Percentiles rank a stretch among this genome's conserved stretches.
Conservation (phyloP, 345 rosid genomes). For the Rhodomyrtus tomentosa region DNA sequence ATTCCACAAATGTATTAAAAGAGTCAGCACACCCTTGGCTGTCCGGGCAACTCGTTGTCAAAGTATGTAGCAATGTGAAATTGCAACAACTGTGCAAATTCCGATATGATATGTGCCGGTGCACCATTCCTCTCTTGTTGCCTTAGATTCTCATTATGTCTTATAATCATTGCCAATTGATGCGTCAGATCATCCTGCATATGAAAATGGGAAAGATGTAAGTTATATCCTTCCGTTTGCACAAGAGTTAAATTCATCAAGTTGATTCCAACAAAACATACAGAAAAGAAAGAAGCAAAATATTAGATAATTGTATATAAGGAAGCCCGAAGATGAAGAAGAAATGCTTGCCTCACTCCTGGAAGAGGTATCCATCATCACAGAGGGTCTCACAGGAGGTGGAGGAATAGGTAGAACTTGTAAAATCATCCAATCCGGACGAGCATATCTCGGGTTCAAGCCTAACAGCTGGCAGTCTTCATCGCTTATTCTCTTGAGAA, state of each 20-base stretch:
- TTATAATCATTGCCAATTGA: slow-evolving; percentile 83
- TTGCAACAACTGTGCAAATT: slow-evolving; percentile 89
- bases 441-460: slow-evolving; percentile 87
- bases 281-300: background rate
- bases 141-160: slow-evolving; percentile 86
- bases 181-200: slow-evolving; percentile 88
- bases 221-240: background rate
- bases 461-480: slow-evolving; percentile 82
- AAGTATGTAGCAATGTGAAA: slow-evolving; percentile 90
- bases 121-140: slow-evolving; percentile 89
- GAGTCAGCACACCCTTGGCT: slow-evolving; percentile 66
- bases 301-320: background rate
- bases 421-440: slow-evolving; percentile 98
- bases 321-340: background rate
- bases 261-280: background rate
- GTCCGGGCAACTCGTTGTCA: slow-evolving; percentile 97
- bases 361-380: slow-evolving; percentile 88
- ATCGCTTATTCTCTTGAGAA: slow-evolving; percentile 88
- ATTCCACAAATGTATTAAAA: background rate
- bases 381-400: slow-evolving; percentile 97
- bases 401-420: slow-evolving; percentile 98
- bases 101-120: slow-evolving; percentile 90
- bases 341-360: slow-evolving; percentile 63
- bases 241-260: background rate
- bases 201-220: background rate